phyloP scores from a whole-genome alignment of 208 protist genomes.

The Angomonas deanei region DNA sequence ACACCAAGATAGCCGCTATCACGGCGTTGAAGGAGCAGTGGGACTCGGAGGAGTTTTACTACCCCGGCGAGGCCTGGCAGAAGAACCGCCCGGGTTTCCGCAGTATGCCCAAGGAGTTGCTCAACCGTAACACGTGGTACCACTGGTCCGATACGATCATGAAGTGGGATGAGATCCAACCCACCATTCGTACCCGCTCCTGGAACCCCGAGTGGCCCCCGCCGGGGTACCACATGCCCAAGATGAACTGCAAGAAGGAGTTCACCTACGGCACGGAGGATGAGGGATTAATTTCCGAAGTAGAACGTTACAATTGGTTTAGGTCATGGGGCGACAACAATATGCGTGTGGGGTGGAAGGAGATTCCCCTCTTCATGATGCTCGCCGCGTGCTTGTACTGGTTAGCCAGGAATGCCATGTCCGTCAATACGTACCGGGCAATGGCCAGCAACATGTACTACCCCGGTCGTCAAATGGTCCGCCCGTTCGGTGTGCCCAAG shows the following conservation, averaged over 20 bases:
- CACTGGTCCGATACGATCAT: slow-evolving; percentile 82
- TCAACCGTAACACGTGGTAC: slow-evolving; percentile 87
- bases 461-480: slow-evolving; percentile 58
- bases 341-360: slow-evolving; percentile 73
- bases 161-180: slow-evolving; percentile 85
- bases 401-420: slow-evolving; percentile 49
- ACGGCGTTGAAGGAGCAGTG: slow-evolving; percentile 85
- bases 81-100: slow-evolving; percentile 81
- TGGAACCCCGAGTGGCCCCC: slow-evolving; percentile 87
- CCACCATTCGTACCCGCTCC: slow-evolving; percentile 75
- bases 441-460: slow-evolving; percentile 85
- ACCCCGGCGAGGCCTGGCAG: slow-evolving; percentile 83
- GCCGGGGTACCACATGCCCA: slow-evolving; percentile 79
- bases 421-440: slow-evolving; percentile 51
- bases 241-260: slow-evolving; percentile 81
- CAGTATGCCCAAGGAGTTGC: slow-evolving; percentile 80
- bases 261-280: slow-evolving; percentile 83
- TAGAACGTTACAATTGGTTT: slow-evolving; percentile 88
- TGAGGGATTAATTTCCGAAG: slow-evolving; percentile 67
- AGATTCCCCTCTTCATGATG: slow-evolving; percentile 68
- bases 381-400: slow-evolving; percentile 53
- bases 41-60: slow-evolving; percentile 87
- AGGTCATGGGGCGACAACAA: slow-evolving; percentile 80
- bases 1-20: slow-evolving; percentile 67
- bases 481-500: slow-evolving; percentile 70